These are phyloP conservation scores for Artemisia annua DNA, from an alignment of 129 eudicot species.

Conservation along the genomic window DNA sequence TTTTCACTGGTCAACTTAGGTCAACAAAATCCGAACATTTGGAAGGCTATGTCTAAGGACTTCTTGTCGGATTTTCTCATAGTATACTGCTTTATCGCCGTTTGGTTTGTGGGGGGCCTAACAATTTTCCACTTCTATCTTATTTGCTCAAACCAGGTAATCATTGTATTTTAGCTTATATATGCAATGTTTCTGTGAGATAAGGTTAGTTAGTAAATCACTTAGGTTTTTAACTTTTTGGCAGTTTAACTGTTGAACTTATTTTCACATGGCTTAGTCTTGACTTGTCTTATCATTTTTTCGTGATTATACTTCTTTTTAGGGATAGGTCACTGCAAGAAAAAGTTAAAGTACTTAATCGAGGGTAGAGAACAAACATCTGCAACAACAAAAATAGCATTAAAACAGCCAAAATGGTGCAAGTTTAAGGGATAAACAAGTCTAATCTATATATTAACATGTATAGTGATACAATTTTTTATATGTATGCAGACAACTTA, in stretches of 20 bases:
- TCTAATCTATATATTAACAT: background rate
- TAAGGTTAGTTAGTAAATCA: background rate
- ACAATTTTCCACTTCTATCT: slow-evolving; percentile 84
- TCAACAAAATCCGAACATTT: slow-evolving; percentile 33
- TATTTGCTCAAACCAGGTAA: slow-evolving; percentile 90
- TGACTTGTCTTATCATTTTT: too few species aligned
- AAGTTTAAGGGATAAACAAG: background rate
- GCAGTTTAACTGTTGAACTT: too few species aligned
- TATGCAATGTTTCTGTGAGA: background rate
- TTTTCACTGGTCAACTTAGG: slow-evolving; percentile 64
- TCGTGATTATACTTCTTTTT: too few species aligned
- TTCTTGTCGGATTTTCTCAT: slow-evolving; percentile 77
- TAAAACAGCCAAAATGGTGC: too few species aligned
- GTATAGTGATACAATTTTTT: background rate
- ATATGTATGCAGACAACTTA: slow-evolving; percentile 74
- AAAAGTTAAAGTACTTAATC: too few species aligned
- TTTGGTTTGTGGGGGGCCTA: slow-evolving; percentile 97
- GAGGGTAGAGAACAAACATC: too few species aligned
- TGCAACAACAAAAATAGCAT: too few species aligned
- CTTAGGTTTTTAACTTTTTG: background rate
- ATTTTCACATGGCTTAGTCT: too few species aligned
- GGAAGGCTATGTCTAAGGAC: slow-evolving; percentile 60
- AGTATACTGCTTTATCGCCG: slow-evolving; percentile 80
- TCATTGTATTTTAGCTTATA: too few species aligned
- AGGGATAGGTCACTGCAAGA: too few species aligned